A percentile compares a stretch with the other conserved stretches of the same genome.
Conservation (phyloP, 179 eudicot genomes). For the Beta macrorhiza region DNA sequence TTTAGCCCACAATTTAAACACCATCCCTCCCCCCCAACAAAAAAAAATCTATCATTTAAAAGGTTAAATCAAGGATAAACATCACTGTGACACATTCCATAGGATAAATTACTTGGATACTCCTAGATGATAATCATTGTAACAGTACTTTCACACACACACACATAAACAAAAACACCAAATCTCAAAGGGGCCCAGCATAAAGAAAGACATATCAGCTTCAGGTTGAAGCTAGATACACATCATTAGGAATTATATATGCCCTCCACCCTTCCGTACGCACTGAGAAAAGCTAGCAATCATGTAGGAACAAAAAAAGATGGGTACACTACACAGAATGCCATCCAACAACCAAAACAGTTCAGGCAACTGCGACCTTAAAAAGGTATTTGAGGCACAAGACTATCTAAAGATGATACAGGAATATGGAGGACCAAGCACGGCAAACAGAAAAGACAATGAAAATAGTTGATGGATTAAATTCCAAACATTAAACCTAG, state of each 20-base stretch:
- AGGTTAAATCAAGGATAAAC: not conserved
- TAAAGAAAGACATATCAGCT: not conserved
- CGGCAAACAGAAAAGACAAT: not conserved
- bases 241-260: not conserved
- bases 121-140: not conserved
- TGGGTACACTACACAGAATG: not conserved
- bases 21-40: not conserved
- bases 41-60: not conserved
- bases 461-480: not conserved
- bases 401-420: not conserved
- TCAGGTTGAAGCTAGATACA: not conserved
- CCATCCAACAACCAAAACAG: not conserved
- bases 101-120: not conserved
- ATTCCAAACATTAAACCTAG: no score
- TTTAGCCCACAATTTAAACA: not conserved
- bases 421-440: not conserved
- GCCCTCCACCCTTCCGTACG: not conserved
- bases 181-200: not conserved
- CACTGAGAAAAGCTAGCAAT: not conserved
- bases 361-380: not conserved
- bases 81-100: not conserved
- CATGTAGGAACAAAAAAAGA: not conserved
- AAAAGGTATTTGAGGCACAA: not conserved
- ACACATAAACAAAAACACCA: not conserved
- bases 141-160: not conserved